Base-by-base conservation (phyloP, 2,329 filamentous ascomycete species). In the Aspergillus sp. region DNA sequence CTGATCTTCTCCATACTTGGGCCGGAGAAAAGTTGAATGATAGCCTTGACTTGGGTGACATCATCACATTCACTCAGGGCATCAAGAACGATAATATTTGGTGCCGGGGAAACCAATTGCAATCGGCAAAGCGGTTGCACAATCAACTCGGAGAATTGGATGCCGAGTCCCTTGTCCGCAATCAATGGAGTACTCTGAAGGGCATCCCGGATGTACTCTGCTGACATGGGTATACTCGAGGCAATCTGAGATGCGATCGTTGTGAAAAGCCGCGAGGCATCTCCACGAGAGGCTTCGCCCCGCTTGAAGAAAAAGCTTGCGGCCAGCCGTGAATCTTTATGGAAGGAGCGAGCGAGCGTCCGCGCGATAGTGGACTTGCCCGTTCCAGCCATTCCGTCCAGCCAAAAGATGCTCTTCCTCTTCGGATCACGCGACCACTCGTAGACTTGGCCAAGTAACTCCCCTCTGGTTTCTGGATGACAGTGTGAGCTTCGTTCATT, bases 281-380 rank as follows among this genome's bases (percentile, higher is more conserved):
- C 25, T 9, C 47, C 8, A 49, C 47, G 22, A 25, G 19, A 23
- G 7, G 19, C 47, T 28, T 49, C 19, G 19, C 47, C 22, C 4
- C 34, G 13, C 34, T 52, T 52, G n/a, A 52, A 52, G 19, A 52
- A 52, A 25, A 51, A 51, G 30, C 50, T 52, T 7, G 50, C 50
- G 17, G 30, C 50, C 15, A 52, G 11, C n/a, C 31, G 28, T 11
- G 28, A 31, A 8, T 41, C 30, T 7, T 15, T 19, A 8, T 23
- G 30, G 8, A 41, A 25, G 8, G 30, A 52, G 50, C 31, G n/a
- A 41, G 30, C 50, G n/a, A 52, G 2, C 3, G 30, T 52, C 19
- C 30, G 22, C 4, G 50, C 23, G 23, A 52, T 38, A 4, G 50
- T 52, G 11, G 50, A 52, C 30, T 52, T 52, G 3, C 30, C 30